A percentile compares a stretch with the other conserved stretches of the same genome.
These are phyloP conservation scores for Solanum hybrid DNA, from an alignment of 305 asterid species.

Conservation along the genomic window DNA sequence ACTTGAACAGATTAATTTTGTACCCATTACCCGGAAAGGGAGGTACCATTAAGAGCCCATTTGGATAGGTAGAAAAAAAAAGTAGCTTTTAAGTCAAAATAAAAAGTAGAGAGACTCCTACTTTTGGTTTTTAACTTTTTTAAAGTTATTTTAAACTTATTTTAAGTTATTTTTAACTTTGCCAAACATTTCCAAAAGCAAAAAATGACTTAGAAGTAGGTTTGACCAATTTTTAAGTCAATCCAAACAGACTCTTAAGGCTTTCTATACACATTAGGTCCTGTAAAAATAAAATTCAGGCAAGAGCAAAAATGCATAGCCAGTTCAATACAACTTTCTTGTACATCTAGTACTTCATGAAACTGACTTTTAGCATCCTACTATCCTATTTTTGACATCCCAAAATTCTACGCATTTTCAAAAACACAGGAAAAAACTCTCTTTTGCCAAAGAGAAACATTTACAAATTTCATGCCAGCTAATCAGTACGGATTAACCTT, in stretches of 20 bases:
- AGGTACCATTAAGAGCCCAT: background rate
- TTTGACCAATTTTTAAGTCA: background rate
- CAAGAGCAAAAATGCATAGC: background rate
- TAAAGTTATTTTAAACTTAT: background rate
- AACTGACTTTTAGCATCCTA: background rate
- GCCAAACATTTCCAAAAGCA: background rate
- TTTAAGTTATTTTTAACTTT: background rate
- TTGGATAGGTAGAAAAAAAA: background rate
- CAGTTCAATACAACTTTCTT: background rate
- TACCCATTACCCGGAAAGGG: background rate
- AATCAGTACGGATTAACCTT: background rate
- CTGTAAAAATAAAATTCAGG: background rate
- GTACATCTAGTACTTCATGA: background rate
- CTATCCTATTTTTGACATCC: background rate
- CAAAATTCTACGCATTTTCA: background rate
- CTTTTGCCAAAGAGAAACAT: background rate
- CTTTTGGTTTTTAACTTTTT: background rate
- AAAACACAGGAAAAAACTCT: background rate
- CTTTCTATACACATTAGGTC: background rate
- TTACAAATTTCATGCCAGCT: background rate
- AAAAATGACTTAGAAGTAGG: background rate
- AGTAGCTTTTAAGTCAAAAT: background rate
- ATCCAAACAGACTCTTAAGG: background rate
- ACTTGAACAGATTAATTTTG: background rate
- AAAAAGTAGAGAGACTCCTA: background rate